Evolutionary conservation across 345 rosid genomes (phyloP).

Genomic region (Diplotaxis tenuifolia): DNA sequence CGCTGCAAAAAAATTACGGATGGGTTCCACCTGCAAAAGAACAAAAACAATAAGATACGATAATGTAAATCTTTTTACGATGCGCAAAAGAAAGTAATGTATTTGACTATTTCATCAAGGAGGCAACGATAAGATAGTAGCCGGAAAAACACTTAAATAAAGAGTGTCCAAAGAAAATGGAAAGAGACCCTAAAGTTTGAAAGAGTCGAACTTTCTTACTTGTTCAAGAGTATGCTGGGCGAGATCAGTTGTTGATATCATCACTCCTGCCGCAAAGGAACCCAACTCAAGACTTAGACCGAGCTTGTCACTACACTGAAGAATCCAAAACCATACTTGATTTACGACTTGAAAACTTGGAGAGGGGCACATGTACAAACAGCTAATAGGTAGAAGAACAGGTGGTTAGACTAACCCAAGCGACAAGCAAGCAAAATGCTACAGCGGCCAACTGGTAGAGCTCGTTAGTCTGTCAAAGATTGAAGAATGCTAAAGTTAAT

Average conservation of each 20-base stretch:
- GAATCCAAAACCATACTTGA: constrained; percentile 20
- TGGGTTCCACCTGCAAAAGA: constrained; percentile 72
- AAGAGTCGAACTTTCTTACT: constrained; percentile 43
- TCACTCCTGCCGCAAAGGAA: constrained; percentile 97
- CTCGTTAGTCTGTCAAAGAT: constrained; percentile 79
- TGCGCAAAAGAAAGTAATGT: background rate
- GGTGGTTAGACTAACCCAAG: constrained; percentile 73
- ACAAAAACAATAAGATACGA: background rate
- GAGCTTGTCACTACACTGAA: constrained; percentile 97
- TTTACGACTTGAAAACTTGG: background rate
- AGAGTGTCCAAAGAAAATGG: constrained; percentile 12
- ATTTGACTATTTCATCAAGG: background rate
- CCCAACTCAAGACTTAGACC: constrained; percentile 97
- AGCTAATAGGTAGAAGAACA: constrained; percentile 25
- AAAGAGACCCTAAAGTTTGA: constrained; percentile 2
- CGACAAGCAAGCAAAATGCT: constrained; percentile 96
- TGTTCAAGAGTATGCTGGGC: constrained; percentile 95
- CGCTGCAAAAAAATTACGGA: constrained; percentile 92
- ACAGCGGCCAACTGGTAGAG: constrained; percentile 96
- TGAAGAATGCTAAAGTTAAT: constrained; percentile 24
- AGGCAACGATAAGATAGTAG: background rate
- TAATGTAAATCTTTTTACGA: no score
- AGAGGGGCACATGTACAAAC: background rate
- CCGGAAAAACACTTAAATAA: background rate
- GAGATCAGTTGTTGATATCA: constrained; percentile 98